Conservation (phyloP, 2,329 filamentous ascomycete genomes). For the Byssochlamys sp. region DNA sequence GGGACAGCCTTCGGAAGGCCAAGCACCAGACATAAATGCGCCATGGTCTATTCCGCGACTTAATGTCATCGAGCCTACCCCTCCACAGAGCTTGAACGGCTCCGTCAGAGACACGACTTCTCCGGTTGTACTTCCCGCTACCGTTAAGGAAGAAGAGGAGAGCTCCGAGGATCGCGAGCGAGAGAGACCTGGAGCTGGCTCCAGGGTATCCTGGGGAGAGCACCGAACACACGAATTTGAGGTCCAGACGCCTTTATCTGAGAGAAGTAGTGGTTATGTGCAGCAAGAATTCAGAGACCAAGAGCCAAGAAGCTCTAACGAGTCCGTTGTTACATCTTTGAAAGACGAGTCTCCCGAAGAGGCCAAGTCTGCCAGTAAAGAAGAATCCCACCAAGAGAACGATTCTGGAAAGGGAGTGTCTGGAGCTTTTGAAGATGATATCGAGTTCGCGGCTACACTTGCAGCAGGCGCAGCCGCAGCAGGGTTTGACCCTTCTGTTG, state of each 20-base stretch:
- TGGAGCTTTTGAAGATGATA: conserved; percentile 56
- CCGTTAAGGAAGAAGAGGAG: conserved; percentile 14
- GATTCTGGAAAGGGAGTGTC: conserved; percentile 34
- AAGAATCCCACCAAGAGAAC: background rate
- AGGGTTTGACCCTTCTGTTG: conserved; percentile 61
- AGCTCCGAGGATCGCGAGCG: conserved; percentile 30
- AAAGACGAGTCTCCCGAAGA: background rate
- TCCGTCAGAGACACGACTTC: conserved; percentile 24
- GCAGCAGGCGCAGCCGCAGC: conserved; percentile 60
- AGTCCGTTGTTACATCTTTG: background rate
- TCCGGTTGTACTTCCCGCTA: conserved; percentile 22
- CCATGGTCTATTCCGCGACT: conserved; percentile 45
- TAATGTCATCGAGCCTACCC: conserved; percentile 50
- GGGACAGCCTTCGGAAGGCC: conserved; percentile 6
- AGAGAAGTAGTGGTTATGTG: conserved; percentile 13
- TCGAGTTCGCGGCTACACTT: conserved; percentile 60
- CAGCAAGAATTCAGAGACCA: background rate
- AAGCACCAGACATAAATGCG: conserved; percentile 7
- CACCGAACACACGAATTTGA: conserved; percentile 57
- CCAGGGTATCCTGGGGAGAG: conserved; percentile 57
- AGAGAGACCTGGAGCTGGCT: conserved; percentile 33
- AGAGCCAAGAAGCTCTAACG: background rate
- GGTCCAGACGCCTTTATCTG: conserved; percentile 46
- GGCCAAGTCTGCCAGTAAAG: background rate
- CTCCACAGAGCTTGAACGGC: conserved; percentile 40